A percentile compares a stretch with the other conserved stretches of the same genome.
Conservation (phyloP, 1,139 yeast genomes). For the Pichia inconspicua region DNA sequence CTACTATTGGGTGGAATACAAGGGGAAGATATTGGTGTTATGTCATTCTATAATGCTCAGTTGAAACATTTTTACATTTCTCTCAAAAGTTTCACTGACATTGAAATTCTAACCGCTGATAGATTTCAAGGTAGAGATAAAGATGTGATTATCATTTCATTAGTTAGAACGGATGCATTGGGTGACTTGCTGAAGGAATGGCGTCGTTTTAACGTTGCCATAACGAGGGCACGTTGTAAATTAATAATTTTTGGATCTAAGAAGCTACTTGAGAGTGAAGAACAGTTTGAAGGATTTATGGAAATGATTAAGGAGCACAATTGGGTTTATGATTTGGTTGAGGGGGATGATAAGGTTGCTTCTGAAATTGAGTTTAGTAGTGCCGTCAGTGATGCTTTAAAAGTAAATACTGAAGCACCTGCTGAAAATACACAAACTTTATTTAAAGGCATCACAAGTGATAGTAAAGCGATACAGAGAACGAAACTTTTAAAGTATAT, state of each 20-base stretch:
- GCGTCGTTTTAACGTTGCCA: slow-evolving; percentile 89
- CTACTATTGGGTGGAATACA: slow-evolving; percentile 54
- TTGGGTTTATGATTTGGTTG: slow-evolving; percentile 37
- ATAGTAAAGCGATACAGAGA: slow-evolving; percentile 20
- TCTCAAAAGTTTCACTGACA: slow-evolving; percentile 34
- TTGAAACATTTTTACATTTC: slow-evolving; percentile 45
- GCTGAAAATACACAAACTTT: not conserved
- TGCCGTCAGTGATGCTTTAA: not conserved
- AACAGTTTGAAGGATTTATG: slow-evolving; percentile 56
- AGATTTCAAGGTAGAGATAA: slow-evolving; percentile 57
- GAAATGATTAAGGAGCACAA: slow-evolving; percentile 46
- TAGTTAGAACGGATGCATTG: slow-evolving; percentile 48
- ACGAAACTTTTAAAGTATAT: slow-evolving; percentile 22
- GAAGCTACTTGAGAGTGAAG: slow-evolving; percentile 48
- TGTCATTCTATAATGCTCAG: slow-evolving; percentile 85
- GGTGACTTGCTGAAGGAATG: slow-evolving; percentile 83
- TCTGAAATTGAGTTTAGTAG: slow-evolving; percentile 1
- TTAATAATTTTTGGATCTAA: slow-evolving; percentile 76
- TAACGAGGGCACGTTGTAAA: slow-evolving; percentile 84
- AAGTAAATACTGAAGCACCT: not conserved
- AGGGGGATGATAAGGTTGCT: slow-evolving; percentile 7
- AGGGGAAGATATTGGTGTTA: slow-evolving; percentile 63
- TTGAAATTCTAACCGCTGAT: slow-evolving; percentile 88
- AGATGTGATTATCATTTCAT: slow-evolving; percentile 47
- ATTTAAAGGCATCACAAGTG: slow-evolving; percentile 7